Evolutionary conservation across 2,329 filamentous ascomycete genomes (phyloP).

Genomic region (Microsporum canis): DNA sequence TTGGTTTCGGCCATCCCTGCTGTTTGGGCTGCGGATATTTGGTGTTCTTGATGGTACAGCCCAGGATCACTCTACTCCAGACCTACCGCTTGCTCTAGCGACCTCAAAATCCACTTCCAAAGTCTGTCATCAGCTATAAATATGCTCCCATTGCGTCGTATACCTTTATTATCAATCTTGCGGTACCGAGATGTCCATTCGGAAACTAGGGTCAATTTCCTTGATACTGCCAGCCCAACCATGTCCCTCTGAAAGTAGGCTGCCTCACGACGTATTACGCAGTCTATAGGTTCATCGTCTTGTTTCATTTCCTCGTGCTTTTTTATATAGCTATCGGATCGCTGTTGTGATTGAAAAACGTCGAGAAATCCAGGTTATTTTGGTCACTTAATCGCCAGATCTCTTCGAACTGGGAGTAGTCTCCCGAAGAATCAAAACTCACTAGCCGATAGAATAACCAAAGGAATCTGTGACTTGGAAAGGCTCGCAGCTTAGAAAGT

Average conservation of each 20-base stretch:
- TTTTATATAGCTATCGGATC: conserved; percentile 4
- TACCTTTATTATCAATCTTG: conserved; percentile 5
- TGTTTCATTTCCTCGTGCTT: conserved; percentile 7
- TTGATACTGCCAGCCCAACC: conserved; percentile 6
- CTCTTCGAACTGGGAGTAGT: conserved; percentile 5
- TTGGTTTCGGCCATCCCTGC: no score
- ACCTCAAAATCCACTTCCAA: conserved; percentile 8
- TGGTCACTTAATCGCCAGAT: conserved; percentile 8
- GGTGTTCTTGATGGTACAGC: no score
- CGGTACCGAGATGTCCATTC: conserved; percentile 8
- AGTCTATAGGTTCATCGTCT: conserved; percentile 4
- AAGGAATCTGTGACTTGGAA: background rate
- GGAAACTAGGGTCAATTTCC: conserved; percentile 8
- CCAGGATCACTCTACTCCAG: background rate
- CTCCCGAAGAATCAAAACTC: conserved; percentile 7
- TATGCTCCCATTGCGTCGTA: conserved; percentile 7
- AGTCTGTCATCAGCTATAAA: conserved; percentile 9
- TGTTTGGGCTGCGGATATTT: no score
- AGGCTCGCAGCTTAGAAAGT: background rate
- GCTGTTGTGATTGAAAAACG: conserved; percentile 5
- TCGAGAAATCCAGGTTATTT: conserved; percentile 6
- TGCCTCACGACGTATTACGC: background rate
- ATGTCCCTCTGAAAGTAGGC: conserved; percentile 7
- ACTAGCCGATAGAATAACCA: conserved; percentile 7
- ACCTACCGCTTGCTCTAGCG: conserved; percentile 7